Percentiles rank a stretch among this genome's conserved stretches.
These are phyloP conservation scores for Pythium chondricola DNA, from an alignment of 352 stramenopile species.

Conservation along the genomic window DNA sequence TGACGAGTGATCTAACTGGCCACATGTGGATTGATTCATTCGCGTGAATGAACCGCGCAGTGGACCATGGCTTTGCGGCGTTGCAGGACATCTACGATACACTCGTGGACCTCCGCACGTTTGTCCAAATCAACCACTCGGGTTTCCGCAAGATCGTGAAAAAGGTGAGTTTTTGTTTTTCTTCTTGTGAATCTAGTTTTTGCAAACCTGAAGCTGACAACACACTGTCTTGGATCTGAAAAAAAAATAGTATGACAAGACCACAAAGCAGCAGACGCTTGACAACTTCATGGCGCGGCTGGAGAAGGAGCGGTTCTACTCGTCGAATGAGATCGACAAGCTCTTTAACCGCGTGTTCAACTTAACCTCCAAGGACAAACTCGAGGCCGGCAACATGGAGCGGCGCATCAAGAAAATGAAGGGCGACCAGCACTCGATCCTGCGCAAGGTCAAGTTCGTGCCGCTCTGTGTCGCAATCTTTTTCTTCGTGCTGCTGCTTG, in stretches of 20 bases:
- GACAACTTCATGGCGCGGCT: constrained; percentile 80
- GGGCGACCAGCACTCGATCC: constrained; percentile 73
- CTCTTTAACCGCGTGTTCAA: constrained; percentile 75
- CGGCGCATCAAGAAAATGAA: constrained; percentile 75
- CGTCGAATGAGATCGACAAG: constrained; percentile 66
- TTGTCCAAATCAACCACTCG: constrained; percentile 90
- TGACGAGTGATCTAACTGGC: no score
- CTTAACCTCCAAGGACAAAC: constrained; percentile 82
- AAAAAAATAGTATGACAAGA: constrained; percentile 86
- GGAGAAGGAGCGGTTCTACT: constrained; percentile 72
- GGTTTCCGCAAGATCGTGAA: constrained; percentile 93
- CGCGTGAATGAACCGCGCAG: neutral
- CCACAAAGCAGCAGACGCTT: constrained; percentile 58
- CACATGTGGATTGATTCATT: neutral
- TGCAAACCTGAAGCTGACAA: neutral
- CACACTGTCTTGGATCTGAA: no score
- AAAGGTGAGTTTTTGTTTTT: constrained; percentile 39
- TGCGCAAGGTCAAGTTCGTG: constrained; percentile 83
- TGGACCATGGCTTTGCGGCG: constrained; percentile 69
- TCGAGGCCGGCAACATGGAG: constrained; percentile 86
- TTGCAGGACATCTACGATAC: constrained; percentile 89
- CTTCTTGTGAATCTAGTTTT: neutral
- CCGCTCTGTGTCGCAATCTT: constrained; percentile 63
- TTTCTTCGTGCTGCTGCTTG: constrained; percentile 67
- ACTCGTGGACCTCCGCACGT: constrained; percentile 84